Evolutionary conservation across 805 yeast species (phyloP).

Genomic region (Sugiyamaella americana): DNA sequence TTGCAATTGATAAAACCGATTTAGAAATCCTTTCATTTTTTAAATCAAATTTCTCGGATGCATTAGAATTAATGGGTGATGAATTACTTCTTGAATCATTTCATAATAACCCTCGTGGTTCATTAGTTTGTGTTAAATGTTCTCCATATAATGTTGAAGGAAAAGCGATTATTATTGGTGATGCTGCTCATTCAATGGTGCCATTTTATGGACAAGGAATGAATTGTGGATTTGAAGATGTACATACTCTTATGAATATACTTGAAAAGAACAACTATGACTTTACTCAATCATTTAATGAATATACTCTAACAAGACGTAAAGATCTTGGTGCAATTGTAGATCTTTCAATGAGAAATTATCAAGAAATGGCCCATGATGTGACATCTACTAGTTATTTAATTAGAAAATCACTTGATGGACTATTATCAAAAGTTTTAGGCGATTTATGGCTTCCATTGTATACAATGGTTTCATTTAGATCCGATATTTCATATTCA

Average conservation of each 20-base stretch:
- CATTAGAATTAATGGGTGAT: slow-evolving; percentile 58
- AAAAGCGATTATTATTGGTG: slow-evolving; percentile 69
- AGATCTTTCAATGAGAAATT: slow-evolving; percentile 72
- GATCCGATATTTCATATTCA: slow-evolving; percentile 74
- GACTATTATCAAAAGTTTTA: slow-evolving; percentile 49
- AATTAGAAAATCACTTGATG: slow-evolving; percentile 64
- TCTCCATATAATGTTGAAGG: slow-evolving; percentile 62
- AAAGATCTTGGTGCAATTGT: slow-evolving; percentile 70
- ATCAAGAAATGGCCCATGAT: slow-evolving; percentile 78
- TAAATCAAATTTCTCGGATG: slow-evolving; percentile 62
- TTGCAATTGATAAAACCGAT: slow-evolving; percentile 28
- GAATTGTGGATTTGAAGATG: slow-evolving; percentile 95
- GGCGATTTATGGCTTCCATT: slow-evolving; percentile 75
- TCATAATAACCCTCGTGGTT: slow-evolving; percentile 61
- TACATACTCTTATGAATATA: slow-evolving; percentile 52
- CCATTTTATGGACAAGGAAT: slow-evolving; percentile 98
- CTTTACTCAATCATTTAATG: slow-evolving; percentile 45
- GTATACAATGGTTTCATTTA: slow-evolving; percentile 87
- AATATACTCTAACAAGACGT: slow-evolving; percentile 51
- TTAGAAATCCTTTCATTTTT: slow-evolving; percentile 51
- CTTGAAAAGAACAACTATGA: slow-evolving; percentile 37
- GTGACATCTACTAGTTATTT: slow-evolving; percentile 59
- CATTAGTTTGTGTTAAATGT: slow-evolving; percentile 68
- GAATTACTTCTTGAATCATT: slow-evolving; percentile 46
- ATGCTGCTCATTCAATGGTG: slow-evolving; percentile 95